These are phyloP conservation scores for Rhynchospora tenuis DNA, from an alignment of 176 grass and related monocot genomes.

Conservation along the genomic window DNA sequence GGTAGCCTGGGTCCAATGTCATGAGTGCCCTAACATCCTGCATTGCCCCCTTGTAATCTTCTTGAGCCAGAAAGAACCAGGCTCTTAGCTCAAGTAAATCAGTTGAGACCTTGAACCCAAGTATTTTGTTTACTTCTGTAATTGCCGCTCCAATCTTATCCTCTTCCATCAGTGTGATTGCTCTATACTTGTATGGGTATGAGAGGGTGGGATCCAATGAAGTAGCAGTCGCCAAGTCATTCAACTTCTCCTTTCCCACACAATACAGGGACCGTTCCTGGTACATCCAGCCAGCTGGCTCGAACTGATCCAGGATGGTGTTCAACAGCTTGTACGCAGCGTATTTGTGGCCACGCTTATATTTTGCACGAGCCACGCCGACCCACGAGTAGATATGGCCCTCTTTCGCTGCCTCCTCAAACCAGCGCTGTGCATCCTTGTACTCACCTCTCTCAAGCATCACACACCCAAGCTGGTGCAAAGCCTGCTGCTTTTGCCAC, in stretches of 20 bases:
- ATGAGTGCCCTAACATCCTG: slow-evolving; percentile 67
- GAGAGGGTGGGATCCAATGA: slow-evolving; percentile 65
- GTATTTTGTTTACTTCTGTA: slow-evolving; percentile 64
- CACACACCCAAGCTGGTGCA: slow-evolving; percentile 86
- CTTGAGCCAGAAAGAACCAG: slow-evolving; percentile 62
- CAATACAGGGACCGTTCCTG: slow-evolving; percentile 78
- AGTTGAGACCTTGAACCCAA: slow-evolving; percentile 71
- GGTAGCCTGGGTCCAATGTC: slow-evolving; percentile 68
- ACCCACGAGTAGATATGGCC: slow-evolving; percentile 80
- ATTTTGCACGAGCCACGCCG: slow-evolving; percentile 80
- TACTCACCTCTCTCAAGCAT: slow-evolving; percentile 89
- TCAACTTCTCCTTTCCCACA: slow-evolving; percentile 71
- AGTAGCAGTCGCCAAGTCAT: slow-evolving; percentile 50
- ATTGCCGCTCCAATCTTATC: slow-evolving; percentile 65
- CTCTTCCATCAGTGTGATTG: slow-evolving; percentile 50
- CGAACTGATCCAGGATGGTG: slow-evolving; percentile 43
- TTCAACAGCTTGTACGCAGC: slow-evolving; percentile 81
- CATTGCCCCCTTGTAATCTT: slow-evolving; percentile 60
- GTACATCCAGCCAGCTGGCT: slow-evolving; percentile 79
- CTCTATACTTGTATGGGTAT: slow-evolving; percentile 88
- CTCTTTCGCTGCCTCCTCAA: slow-evolving; percentile 63
- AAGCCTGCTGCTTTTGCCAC: slow-evolving; percentile 71
- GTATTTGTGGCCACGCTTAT: slow-evolving; percentile 89
- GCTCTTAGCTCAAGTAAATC: slow-evolving; percentile 86
- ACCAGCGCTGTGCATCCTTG: slow-evolving; percentile 80